Evolutionary conservation across 176 grass and related monocot species (phyloP).

Genomic region (Neostapfia colusana): DNA sequence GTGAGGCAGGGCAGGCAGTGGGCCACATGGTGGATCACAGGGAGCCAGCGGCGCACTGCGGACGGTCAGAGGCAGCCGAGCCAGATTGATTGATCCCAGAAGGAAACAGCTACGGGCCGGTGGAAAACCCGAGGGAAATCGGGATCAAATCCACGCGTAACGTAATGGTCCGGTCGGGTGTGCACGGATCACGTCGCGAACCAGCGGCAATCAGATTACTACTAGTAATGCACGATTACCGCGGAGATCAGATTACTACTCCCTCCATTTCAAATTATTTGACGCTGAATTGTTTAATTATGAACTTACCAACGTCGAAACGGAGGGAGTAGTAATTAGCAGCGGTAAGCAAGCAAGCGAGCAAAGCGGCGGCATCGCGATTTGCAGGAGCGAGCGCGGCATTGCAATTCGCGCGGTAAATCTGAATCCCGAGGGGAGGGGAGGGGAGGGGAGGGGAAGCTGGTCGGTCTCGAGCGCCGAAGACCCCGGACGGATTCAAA

Average conservation of each 20-base stretch:
- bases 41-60: not conserved
- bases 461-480: not conserved
- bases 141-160: not conserved
- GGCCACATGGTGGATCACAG: slow-evolving; percentile 41
- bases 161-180: not conserved
- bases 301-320: too few relatives aligned
- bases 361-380: not conserved
- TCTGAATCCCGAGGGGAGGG: slow-evolving; percentile 36
- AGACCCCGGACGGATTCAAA: not conserved
- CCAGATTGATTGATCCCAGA: slow-evolving; percentile 8
- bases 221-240: too few relatives aligned
- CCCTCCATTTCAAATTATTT: too few relatives aligned
- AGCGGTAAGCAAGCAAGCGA: not conserved
- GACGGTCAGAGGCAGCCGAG: not conserved
- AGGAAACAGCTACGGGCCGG: not conserved
- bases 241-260: too few relatives aligned
- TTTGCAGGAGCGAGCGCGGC: not conserved
- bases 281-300: too few relatives aligned
- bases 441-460: not conserved
- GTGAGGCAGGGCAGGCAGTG: slow-evolving; percentile 9
- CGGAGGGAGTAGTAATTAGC: not conserved
- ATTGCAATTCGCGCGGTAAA: not conserved
- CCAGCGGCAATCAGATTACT: not conserved
- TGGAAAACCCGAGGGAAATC: not conserved
- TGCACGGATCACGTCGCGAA: not conserved